A percentile compares a stretch with the other conserved stretches of the same genome.
Conservation (phyloP, 106 monocot species). For the Allium fistulosum region DNA sequence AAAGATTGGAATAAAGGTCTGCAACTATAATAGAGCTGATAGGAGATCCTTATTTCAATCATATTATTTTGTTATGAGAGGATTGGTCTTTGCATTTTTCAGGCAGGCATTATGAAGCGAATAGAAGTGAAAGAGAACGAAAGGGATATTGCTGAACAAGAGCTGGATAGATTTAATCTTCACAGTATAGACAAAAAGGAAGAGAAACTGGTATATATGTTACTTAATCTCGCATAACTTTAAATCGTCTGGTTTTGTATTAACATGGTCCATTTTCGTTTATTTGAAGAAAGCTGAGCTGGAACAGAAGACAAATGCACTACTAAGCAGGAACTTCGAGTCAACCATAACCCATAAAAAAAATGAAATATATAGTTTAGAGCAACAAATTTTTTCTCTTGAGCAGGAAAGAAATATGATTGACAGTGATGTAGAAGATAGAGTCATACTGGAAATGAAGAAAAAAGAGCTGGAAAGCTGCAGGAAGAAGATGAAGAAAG, state of each 20-base stretch:
- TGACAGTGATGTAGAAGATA: slow-evolving; percentile 71
- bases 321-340: slow-evolving; percentile 70
- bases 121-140: slow-evolving; percentile 63
- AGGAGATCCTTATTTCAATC: too few species aligned
- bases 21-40: not conserved
- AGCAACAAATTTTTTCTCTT: slow-evolving; percentile 66
- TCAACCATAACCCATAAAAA: slow-evolving; percentile 57
- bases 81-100: slow-evolving; percentile 18
- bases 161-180: slow-evolving; percentile 65
- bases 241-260: slow-evolving; percentile 6
- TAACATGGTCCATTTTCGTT: not conserved
- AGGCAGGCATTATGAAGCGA: slow-evolving; percentile 50
- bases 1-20: slow-evolving; percentile 61
- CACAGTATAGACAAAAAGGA: slow-evolving; percentile 85
- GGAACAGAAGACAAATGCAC: slow-evolving; percentile 59
- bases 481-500: slow-evolving; percentile 62
- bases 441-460: slow-evolving; percentile 66
- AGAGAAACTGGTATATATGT: slow-evolving; percentile 45
- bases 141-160: slow-evolving; percentile 58
- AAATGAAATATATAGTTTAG: slow-evolving; percentile 79
- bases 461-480: slow-evolving; percentile 64
- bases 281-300: slow-evolving; percentile 75
- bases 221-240: not conserved
- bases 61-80: too few species aligned
- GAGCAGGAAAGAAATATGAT: slow-evolving; percentile 75